Evolutionary conservation across 2,329 filamentous ascomycete species (phyloP), one percentile per base, ranked within the genome.

Genomic region (Colletotrichum zoysiae): DNA sequence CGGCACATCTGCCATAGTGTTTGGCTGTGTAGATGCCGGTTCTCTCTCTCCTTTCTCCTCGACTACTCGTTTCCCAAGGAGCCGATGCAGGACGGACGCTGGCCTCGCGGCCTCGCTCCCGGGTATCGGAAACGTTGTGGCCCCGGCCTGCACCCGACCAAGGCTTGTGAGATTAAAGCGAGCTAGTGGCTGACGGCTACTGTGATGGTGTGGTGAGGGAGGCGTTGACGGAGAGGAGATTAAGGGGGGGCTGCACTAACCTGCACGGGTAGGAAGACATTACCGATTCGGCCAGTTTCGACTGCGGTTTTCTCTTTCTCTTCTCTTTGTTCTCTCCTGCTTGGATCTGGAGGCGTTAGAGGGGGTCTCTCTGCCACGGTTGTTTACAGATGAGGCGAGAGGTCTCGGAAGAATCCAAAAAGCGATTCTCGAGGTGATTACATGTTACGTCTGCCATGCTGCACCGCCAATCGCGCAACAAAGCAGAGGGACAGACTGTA

Each of bases 171-270:
- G n/a, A 58, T 26, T 58, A 40, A 26, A 42, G n/a, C 56, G 35
- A 18, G 56, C 56, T 42, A 59, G 62, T 44, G 50, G 44, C 51
- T 48, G 55, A 70, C n/a, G 14, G n/a, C 30, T 66, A 48, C 65
- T n/a, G 53, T 50, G 26, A 33, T 61, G 57, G 23, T 48, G 26
- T 18, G 46, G 33, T 55, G 30, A 51, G 38, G 30, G 63, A 44
- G 63, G 68, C 68, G 63, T 67, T 40, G 50, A 38, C 35, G 50
- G 63, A 35, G 40, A 61, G 48, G 5, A 67, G 55, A 50, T 57
- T 56, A 67, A 56, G 67, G 53, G 56, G 56, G 63, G 8, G n/a
- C 42, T 50, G 40, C 12, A 11, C 56, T 42, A 26, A 11, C 35
- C 56, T 42, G 8, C 14, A 26, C 16, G 14, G 8, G 7, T 16